Percentiles rank a stretch among this genome's conserved stretches.
phyloP scores from a whole-genome alignment of 2,329 filamentous ascomycete species.

The Phialemonium atrogriseum region DNA sequence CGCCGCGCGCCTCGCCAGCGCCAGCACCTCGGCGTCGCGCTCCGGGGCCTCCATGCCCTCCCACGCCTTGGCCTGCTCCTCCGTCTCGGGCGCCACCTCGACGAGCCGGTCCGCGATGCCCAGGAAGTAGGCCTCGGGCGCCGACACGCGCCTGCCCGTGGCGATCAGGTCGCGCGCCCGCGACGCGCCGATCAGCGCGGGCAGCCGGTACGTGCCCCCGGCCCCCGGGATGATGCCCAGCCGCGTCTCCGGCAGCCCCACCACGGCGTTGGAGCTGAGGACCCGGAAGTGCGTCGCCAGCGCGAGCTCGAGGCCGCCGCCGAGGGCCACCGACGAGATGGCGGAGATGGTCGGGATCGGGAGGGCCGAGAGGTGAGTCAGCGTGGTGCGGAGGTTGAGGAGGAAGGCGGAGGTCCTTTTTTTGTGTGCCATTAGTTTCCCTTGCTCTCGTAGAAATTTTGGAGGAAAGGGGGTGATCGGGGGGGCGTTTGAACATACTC shows the following conservation, averaged over 20 bases:
- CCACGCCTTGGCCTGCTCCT: constrained; percentile 19
- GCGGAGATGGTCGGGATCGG: constrained; percentile 87
- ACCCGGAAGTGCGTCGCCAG: constrained; percentile 86
- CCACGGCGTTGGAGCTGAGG: constrained; percentile 65
- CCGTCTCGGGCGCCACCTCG: constrained; percentile 45
- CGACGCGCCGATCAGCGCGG: constrained; percentile 66
- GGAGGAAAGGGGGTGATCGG: too few species aligned
- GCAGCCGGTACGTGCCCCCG: constrained; percentile 84
- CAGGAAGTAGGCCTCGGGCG: constrained; percentile 81
- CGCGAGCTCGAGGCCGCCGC: constrained; percentile 88
- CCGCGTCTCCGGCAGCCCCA: constrained; percentile 85
- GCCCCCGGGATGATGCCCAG: constrained; percentile 93
- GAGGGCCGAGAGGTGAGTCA: constrained; percentile 63
- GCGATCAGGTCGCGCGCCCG: constrained; percentile 86
- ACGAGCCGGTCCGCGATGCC: constrained; percentile 87
- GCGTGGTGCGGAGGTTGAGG: constrained; percentile 63
- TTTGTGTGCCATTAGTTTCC: too few species aligned
- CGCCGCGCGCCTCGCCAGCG: constrained; percentile 56
- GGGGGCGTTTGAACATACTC: constrained; percentile 66
- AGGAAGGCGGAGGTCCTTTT: constrained; percentile 74
- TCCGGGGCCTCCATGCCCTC: constrained; percentile 28
- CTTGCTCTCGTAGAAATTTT: too few species aligned
- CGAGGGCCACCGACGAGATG: constrained; percentile 77
- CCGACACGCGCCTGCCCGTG: constrained; percentile 78
- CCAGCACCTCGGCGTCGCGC: constrained; percentile 34